Conservation (phyloP, 1,284 basidiomycete genomes). For the Earliella scabrosa region DNA sequence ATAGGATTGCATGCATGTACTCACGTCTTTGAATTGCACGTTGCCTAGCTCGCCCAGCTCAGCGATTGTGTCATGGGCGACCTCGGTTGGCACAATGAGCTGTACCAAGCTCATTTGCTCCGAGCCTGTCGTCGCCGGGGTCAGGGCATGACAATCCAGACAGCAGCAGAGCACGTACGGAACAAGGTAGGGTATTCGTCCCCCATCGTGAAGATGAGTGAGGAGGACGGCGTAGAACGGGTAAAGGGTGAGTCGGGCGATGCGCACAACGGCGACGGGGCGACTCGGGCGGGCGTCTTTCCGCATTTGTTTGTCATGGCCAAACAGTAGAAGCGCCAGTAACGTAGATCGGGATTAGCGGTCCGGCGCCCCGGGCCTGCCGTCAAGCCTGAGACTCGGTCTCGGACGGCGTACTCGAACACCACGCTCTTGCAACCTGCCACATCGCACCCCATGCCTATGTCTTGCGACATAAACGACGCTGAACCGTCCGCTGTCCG, state of each 20-base stretch:
- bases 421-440: too few relatives aligned
- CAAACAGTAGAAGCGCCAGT: slow-evolving; percentile 4
- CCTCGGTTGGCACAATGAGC: slow-evolving; percentile 97
- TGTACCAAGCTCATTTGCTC: slow-evolving; percentile 98
- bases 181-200: slow-evolving; percentile 85
- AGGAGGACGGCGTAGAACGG: slow-evolving; percentile 18
- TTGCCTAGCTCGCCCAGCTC: slow-evolving; percentile 96
- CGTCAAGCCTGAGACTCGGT: too few relatives aligned
- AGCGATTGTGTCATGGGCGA: slow-evolving; percentile 94
- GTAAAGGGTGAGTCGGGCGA: slow-evolving; percentile 5
- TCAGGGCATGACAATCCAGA: slow-evolving; percentile 7
- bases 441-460: too few relatives aligned
- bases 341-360: too few relatives aligned
- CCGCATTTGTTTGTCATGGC: slow-evolving; percentile 11
- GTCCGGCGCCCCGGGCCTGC: too few relatives aligned
- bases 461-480: too few relatives aligned
- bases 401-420: too few relatives aligned
- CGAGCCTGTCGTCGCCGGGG: slow-evolving; percentile 64
- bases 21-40: slow-evolving; percentile 97
- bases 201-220: slow-evolving; percentile 47
- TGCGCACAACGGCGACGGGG: slow-evolving; percentile 3
- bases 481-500: too few relatives aligned
- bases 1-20: slow-evolving; percentile 33
- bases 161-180: slow-evolving; percentile 56
- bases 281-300: slow-evolving; percentile 4